Base-by-base conservation (phyloP, 192 early-diverging fungal species). In the Coemansia sp. region DNA sequence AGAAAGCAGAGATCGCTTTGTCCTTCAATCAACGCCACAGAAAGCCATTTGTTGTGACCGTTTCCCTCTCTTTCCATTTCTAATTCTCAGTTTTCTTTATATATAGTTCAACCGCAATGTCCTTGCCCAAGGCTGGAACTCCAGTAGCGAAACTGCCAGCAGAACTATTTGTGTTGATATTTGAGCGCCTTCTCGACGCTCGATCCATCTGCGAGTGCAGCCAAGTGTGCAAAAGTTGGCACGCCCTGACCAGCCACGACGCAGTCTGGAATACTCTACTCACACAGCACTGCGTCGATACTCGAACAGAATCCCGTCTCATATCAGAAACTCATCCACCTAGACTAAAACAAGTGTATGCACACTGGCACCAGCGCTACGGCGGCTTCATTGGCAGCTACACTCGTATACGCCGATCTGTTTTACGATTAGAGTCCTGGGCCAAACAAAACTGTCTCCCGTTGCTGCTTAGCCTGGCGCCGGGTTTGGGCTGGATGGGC, bases 401-500 rank as follows among this genome's bases (percentile, higher is more conserved):
- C 59, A 77, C 80, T 7, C 74, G 72, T 8, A 82, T 82, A 68
- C 67, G 72, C 27, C 58, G 66, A 41, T 62, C 71, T 4, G 58
- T 74, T n/a, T 6, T 19, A n/a, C 60, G 61, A 17, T 62, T 82
- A 3, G 72, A 77, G 53, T 23, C 15, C 10, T 82, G 80, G 80
- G 70, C 80, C 10, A 15, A 53, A 5, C 29, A 31, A 11, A 57
- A 64, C 25, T 64, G 72, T 27, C 70, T 67, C 1, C 60, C 53
- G 0, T 31, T 82, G 14, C 41, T 68, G 23, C 64, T 65, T n/a
- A 82, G 80, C 58, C 34, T 82, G 65, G 67, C 68, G 2, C 71
- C 80, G 17, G 80, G 80, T 9, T 62, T 82, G 11, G 62, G 58
- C 14, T 82, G 80, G 80, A 76, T 76, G 68, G 63, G 72, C 44